A percentile compares a stretch with the other conserved stretches of the same genome.
Evolutionary conservation across 2,329 filamentous ascomycete species (phyloP).

Genomic region (Ophiostoma quercus): DNA sequence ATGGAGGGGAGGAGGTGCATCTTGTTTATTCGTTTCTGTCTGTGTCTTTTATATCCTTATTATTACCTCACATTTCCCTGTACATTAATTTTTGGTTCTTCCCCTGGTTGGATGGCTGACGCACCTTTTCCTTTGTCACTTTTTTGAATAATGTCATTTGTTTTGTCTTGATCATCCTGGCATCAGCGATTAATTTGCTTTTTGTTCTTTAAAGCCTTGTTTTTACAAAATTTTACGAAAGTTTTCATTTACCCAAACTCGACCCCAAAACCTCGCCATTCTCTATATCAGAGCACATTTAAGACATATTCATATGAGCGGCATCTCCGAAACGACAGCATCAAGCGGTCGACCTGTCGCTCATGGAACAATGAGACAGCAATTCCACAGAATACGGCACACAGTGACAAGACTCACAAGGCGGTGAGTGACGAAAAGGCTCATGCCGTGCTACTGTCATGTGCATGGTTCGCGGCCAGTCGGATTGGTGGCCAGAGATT

Average conservation of each 20-base stretch:
- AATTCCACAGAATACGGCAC: background rate
- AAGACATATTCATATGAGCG: background rate
- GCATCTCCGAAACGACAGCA: background rate
- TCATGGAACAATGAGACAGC: background rate
- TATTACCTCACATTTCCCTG: background rate
- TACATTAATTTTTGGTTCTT: background rate
- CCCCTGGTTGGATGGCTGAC: background rate
- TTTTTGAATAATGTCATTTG: background rate
- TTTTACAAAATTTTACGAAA: background rate
- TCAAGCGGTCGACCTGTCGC: background rate
- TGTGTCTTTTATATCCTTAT: background rate
- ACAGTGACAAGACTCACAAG: background rate
- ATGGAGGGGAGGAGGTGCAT: background rate
- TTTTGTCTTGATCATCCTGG: background rate
- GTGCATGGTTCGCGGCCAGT: background rate
- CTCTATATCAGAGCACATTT: background rate
- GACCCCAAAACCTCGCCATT: background rate
- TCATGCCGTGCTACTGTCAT: background rate
- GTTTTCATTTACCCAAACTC: background rate
- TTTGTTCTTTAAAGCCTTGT: background rate
- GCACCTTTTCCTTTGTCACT: background rate
- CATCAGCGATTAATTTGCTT: background rate
- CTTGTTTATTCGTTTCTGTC: background rate
- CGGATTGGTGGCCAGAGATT: background rate
- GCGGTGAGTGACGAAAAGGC: background rate